Evolutionary conservation across 768 basidiomycete species (phyloP).

Genomic region (Rhizopogon vinicolor): DNA sequence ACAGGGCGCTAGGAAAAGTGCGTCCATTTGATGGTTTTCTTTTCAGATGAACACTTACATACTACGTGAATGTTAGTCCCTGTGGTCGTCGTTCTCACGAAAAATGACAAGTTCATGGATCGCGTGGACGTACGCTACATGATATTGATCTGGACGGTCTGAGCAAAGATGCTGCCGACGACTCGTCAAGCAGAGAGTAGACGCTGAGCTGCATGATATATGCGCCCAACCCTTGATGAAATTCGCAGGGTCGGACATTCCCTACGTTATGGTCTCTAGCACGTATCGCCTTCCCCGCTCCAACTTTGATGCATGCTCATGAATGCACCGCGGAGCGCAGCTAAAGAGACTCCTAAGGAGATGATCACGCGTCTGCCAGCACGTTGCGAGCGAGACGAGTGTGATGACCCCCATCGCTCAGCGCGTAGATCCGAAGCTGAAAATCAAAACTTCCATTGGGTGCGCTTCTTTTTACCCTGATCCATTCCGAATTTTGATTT

Average conservation of each 20-base stretch:
- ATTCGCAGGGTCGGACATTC: neutral
- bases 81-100: neutral
- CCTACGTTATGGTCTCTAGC: too few relatives aligned
- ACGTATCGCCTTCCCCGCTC: too few relatives aligned
- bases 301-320: too few relatives aligned
- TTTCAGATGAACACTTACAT: neutral
- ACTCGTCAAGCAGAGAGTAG: neutral
- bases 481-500: too few relatives aligned
- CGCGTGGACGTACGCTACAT: slow-evolving; percentile 23
- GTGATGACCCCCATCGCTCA: too few relatives aligned
- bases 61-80: neutral
- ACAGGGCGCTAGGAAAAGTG: slow-evolving; percentile 4
- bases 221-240: neutral
- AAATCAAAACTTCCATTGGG: too few relatives aligned
- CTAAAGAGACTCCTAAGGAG: too few relatives aligned
- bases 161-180: neutral
- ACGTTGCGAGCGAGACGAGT: too few relatives aligned
- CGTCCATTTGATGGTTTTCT: neutral
- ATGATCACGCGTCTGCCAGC: too few relatives aligned
- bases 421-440: too few relatives aligned
- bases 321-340: too few relatives aligned
- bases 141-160: slow-evolving; percentile 9
- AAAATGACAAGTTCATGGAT: neutral
- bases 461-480: too few relatives aligned
- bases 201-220: neutral